Percentiles rank a stretch among this genome's conserved stretches.
phyloP scores from a whole-genome alignment of 176 grass and related monocot species.

The Tuctoria greenei region DNA sequence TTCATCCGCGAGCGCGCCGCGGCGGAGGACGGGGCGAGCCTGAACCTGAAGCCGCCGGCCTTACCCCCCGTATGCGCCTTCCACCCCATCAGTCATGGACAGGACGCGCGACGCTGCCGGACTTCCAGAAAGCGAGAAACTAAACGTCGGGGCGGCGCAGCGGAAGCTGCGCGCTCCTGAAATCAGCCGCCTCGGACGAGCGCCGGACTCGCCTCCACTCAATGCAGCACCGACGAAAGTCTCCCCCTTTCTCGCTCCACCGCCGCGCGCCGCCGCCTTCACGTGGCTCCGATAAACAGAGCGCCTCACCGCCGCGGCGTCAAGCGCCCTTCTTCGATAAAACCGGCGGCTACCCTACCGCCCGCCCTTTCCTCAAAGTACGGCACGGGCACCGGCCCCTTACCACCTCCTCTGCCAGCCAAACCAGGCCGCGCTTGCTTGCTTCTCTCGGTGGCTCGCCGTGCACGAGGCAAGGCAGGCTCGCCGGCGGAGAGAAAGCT shows the following conservation, averaged over 20 bases:
- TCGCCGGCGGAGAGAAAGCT: conserved; percentile 11
- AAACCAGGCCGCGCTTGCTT: neutral
- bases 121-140: neutral
- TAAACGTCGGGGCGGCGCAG: neutral
- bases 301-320: neutral
- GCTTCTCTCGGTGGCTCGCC: neutral
- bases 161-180: neutral
- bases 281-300: neutral
- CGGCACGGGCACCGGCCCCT: too few species aligned
- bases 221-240: conserved; percentile 23
- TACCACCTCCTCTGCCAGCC: neutral
- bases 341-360: neutral
- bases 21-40: conserved; percentile 25
- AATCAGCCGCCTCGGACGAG: conserved; percentile 10
- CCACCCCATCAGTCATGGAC: conserved; percentile 54
- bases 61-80: conserved; percentile 44
- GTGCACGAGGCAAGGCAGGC: neutral
- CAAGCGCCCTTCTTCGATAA: neutral
- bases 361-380: too few species aligned
- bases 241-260: neutral
- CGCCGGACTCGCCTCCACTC: neutral
- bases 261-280: neutral
- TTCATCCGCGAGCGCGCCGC: conserved; percentile 63
- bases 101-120: neutral
- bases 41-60: conserved; percentile 40